Evolutionary conservation across 2,329 filamentous ascomycete genomes (phyloP).

Genomic region (Calycina marina): DNA sequence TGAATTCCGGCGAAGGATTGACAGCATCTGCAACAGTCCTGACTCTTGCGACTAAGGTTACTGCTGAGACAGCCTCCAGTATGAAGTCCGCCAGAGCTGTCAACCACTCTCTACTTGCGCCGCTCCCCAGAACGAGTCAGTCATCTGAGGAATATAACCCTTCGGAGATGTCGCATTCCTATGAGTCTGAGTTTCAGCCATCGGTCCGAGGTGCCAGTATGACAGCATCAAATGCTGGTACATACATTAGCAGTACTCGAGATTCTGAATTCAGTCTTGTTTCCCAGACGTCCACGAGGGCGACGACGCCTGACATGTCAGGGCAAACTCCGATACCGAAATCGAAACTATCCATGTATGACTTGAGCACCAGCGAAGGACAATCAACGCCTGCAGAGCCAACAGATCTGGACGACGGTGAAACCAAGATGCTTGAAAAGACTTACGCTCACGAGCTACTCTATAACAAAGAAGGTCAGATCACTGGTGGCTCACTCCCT

Average conservation of each 20-base stretch:
- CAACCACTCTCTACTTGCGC: slow-evolving; percentile 37
- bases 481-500: slow-evolving; percentile 81
- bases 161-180: slow-evolving; percentile 27
- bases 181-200: slow-evolving; percentile 35
- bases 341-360: slow-evolving; percentile 48
- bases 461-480: slow-evolving; percentile 84
- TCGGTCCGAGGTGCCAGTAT: slow-evolving; percentile 53
- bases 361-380: slow-evolving; percentile 52
- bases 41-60: slow-evolving; percentile 10
- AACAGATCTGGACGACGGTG: slow-evolving; percentile 67
- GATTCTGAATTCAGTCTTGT: slow-evolving; percentile 69
- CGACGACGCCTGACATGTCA: slow-evolving; percentile 63
- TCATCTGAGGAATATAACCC: slow-evolving; percentile 35
- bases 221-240: slow-evolving; percentile 62
- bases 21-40: slow-evolving; percentile 4
- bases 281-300: slow-evolving; percentile 73
- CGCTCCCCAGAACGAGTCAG: slow-evolving; percentile 42
- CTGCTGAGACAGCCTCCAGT: slow-evolving; percentile 24
- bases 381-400: slow-evolving; percentile 50
- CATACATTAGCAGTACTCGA: slow-evolving; percentile 55
- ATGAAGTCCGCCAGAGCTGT: slow-evolving; percentile 30
- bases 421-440: slow-evolving; percentile 75
- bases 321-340: slow-evolving; percentile 13
- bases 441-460: slow-evolving; percentile 85
- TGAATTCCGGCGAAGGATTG: slow-evolving; percentile 13